phyloP scores from a whole-genome alignment of 352 stramenopile genomes.

The Aphanomyces astaci region DNA sequence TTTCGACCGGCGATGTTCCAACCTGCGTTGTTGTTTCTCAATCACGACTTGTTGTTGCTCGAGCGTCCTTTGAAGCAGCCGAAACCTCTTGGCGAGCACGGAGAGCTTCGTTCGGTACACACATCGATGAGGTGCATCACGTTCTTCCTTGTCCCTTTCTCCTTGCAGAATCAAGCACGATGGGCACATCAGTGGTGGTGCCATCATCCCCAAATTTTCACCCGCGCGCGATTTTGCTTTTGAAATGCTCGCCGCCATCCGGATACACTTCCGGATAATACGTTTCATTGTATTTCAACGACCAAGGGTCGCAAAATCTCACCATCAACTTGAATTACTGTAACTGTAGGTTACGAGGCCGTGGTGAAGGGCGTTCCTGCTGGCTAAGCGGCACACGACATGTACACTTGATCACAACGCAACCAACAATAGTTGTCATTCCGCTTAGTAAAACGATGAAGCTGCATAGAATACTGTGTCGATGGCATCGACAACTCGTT shows the following conservation, averaged over 20 bases:
- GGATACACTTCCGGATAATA: background rate
- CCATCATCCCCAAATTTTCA: background rate
- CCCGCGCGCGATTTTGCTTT: background rate
- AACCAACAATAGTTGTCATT: too few species aligned
- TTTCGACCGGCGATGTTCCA: constrained; percentile 20
- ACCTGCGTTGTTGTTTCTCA: constrained; percentile 50
- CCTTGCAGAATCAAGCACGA: background rate
- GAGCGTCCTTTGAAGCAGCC: constrained; percentile 51
- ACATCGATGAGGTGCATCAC: background rate
- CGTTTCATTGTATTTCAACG: too few species aligned
- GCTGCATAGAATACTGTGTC: too few species aligned
- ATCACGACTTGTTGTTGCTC: constrained; percentile 63
- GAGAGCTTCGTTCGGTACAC: constrained; percentile 7
- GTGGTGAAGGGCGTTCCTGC: too few species aligned
- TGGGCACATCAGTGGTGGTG: background rate
- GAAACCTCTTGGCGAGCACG: constrained; percentile 44
- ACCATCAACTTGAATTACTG: too few species aligned
- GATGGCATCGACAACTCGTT: too few species aligned
- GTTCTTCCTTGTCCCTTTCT: background rate
- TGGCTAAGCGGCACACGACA: too few species aligned
- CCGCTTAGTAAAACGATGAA: too few species aligned
- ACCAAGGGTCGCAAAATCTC: too few species aligned
- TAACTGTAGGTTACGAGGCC: too few species aligned
- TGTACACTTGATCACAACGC: too few species aligned
- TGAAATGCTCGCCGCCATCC: too few species aligned